A percentile compares a stretch with the other conserved stretches of the same genome.
phyloP scores from a whole-genome alignment of 768 basidiomycete genomes.

The Lanmaoa rubissima region DNA sequence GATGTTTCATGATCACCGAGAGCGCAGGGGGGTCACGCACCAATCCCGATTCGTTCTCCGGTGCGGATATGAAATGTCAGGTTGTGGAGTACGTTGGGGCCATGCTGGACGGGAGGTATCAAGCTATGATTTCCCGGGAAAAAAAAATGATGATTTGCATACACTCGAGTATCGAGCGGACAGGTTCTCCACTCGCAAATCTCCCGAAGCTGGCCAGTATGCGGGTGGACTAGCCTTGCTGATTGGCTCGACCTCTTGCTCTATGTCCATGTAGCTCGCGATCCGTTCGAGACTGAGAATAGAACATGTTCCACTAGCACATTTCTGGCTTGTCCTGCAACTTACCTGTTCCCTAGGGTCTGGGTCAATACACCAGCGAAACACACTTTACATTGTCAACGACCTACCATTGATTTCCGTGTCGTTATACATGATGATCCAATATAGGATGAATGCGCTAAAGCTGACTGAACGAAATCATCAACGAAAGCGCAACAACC shows the following conservation, averaged over 20 bases:
- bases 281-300: conserved; percentile 33
- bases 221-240: conserved; percentile 50
- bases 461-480: not conserved
- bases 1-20: not conserved
- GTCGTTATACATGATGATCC: conserved; percentile 24
- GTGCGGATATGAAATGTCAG: conserved; percentile 4
- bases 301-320: not conserved
- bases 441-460: conserved; percentile 15
- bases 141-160: not conserved
- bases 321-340: not conserved
- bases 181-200: conserved; percentile 51
- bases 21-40: not conserved
- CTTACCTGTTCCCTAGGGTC: conserved; percentile 22
- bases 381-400: not conserved
- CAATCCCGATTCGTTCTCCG: conserved; percentile 10
- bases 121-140: not conserved
- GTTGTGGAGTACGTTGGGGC: not conserved
- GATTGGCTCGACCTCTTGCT: conserved; percentile 50
- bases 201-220: conserved; percentile 63
- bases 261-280: conserved; percentile 49
- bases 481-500: not conserved
- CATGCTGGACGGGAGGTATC: not conserved
- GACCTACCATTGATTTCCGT: conserved; percentile 11
- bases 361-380: conserved; percentile 1
- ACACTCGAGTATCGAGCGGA: conserved; percentile 50